A percentile compares a stretch with the other conserved stretches of the same genome.
phyloP scores from a whole-genome alignment of 169 alveolate species.

The Plasmodium fragile region DNA sequence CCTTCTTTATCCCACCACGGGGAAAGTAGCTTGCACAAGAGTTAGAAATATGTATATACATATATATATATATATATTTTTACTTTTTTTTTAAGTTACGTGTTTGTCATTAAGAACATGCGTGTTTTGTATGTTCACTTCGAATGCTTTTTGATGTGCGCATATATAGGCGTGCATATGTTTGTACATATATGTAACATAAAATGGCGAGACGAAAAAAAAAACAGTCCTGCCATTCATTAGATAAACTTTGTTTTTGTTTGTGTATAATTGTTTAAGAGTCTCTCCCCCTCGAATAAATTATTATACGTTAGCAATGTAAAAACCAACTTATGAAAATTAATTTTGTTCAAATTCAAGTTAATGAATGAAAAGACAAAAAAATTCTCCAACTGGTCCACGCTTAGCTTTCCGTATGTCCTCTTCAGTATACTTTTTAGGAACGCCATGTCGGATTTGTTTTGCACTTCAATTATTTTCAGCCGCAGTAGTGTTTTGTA shows the following conservation, averaged over 20 bases:
- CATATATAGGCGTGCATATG: not conserved
- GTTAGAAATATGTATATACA: not conserved
- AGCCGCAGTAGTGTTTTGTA: constrained; percentile 61
- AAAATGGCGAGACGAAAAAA: constrained; percentile 2
- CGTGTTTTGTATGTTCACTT: not conserved
- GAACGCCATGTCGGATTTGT: constrained; percentile 10
- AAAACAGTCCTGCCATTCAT: constrained; percentile 8
- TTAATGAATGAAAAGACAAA: constrained; percentile 73
- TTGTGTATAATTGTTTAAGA: constrained; percentile 15
- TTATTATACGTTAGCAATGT: constrained; percentile 46
- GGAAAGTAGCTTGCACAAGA: not conserved
- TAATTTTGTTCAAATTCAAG: constrained; percentile 56
- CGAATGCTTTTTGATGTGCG: not conserved
- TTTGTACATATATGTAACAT: not conserved
- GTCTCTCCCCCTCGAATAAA: constrained; percentile 3
- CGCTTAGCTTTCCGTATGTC: constrained; percentile 15
- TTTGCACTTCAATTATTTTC: constrained; percentile 36
- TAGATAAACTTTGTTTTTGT: constrained; percentile 69
- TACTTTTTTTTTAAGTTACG: constrained; percentile 11
- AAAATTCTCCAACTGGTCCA: constrained; percentile 21
- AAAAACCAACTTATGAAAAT: constrained; percentile 69
- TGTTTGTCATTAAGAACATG: constrained; percentile 1
- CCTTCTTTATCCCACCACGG: not conserved
- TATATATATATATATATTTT: not conserved
- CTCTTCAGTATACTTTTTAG: constrained; percentile 47